These are phyloP conservation scores for Fusarium citri DNA, from an alignment of 2,329 filamentous ascomycete species.

Conservation along the genomic window DNA sequence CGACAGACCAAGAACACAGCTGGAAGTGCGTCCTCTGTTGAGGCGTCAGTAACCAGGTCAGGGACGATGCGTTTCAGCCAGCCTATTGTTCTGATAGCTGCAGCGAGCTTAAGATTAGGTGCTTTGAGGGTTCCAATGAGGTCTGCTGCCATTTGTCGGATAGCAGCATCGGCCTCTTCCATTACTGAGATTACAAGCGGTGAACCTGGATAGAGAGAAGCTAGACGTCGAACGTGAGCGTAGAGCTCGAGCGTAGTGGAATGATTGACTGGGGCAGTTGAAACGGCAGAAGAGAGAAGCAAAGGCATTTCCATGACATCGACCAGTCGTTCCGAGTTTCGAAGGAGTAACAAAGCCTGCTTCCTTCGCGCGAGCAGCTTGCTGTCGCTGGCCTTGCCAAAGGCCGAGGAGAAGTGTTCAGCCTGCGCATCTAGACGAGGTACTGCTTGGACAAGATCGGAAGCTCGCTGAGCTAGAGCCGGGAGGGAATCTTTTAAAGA, in stretches of 20 bases:
- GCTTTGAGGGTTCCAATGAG: constrained; percentile 81
- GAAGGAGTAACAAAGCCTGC: constrained; percentile 81
- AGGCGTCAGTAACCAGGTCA: constrained; percentile 65
- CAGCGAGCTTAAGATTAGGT: constrained; percentile 86
- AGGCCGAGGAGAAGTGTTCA: constrained; percentile 83
- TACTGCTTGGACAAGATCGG: constrained; percentile 76
- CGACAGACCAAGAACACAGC: constrained; percentile 90
- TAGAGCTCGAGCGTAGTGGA: constrained; percentile 90
- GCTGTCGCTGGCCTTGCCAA: constrained; percentile 78
- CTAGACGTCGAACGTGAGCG: constrained; percentile 89
- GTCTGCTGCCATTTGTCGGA: constrained; percentile 88
- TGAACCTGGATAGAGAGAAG: constrained; percentile 84
- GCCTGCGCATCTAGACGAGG: constrained; percentile 83
- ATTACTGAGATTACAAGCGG: constrained; percentile 78
- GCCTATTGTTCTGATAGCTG: constrained; percentile 88
- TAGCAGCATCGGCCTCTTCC: constrained; percentile 83
- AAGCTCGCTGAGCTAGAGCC: constrained; percentile 71
- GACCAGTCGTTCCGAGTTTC: constrained; percentile 89
- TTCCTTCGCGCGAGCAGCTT: constrained; percentile 79
- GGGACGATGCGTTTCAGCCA: constrained; percentile 90
- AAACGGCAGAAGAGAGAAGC: constrained; percentile 83
- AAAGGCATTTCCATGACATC: constrained; percentile 92
- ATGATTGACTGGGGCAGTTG: constrained; percentile 76
- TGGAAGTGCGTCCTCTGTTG: constrained; percentile 75
- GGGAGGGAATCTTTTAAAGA: constrained; percentile 80